Evolutionary conservation across 2,329 filamentous ascomycete genomes (phyloP), one percentile per base, ranked within the genome.

Genomic region (Trichoderma koningiopsis): DNA sequence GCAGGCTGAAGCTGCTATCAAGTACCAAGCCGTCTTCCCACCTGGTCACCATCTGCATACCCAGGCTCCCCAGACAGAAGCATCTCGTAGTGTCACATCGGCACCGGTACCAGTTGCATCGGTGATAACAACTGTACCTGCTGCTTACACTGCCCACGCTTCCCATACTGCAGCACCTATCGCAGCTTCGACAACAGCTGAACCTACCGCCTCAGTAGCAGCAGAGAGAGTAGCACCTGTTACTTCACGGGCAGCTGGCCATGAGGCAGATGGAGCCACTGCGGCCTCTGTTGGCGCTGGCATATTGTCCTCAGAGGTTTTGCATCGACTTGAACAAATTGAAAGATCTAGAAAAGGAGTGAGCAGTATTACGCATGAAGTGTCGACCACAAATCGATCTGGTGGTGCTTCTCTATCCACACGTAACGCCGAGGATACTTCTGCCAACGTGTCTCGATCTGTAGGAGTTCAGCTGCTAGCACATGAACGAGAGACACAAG

Each of bases 141-240:
- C 49, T 24, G 24, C 24, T 11, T 14, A 29, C 47, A 6, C n/a
- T 31, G 37, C 37, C 16, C 29, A 31, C 29, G 29, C 33, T 33
- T 8, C 33, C 8, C 37, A 43, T 27, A 33, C 24, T 52, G n/a
- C 22, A 53, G 29, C 60, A n/a, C 22, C 60, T 27, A 53, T 35
- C n/a, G 22, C 47, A 27, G 60, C 22, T 22, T 22, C 22, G 14
- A 35, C 47, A 27, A n/a, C 8, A 19, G 19, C 10, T 29, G 37
- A 85, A 24, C 47, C 47, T 11, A 24, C 47, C 47, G 24, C n/a
- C 4, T 22, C 22, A 0, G 91, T 91, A 1, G 89, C 90, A 1
- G 89, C 90, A 1, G 89, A 85, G 0, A 80, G 91, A 49, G 83
- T 88, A 47, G 83, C 83, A 16, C 86, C 86, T 0, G 91, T 92